Base-by-base conservation (phyloP, 345 rosid genomes). In the Streptanthus diversifolius region DNA sequence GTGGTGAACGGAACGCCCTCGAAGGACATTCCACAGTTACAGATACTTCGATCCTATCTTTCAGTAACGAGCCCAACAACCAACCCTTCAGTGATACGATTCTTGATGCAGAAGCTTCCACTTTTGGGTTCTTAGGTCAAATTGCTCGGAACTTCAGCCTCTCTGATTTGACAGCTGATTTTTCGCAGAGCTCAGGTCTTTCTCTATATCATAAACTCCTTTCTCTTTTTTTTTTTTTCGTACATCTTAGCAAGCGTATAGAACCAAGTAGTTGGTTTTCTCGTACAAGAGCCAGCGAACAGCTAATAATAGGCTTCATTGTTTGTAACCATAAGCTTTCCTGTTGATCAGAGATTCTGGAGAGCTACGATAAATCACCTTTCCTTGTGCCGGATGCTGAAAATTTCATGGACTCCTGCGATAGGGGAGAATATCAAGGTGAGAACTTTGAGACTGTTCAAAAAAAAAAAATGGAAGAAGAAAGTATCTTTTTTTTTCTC, bases 81-180 rank as follows among this genome's bases (percentile, higher is more conserved):
- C 99, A 90, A 73, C 80, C 93, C 45, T 71, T 88, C 69, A 70
- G 80, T 70, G 98, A 92, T 53, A 40, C 88, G 48, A 82, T 88
- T 68, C 74, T 88, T 77, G 98, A 95, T 75, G 81, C 87, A 17
- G 97, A 90, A 73, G 67, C 81, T 69, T 78, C 96, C 68, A 77
- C 89, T 27, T 87, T 83, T 80, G 99, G 98, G 71, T 82, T 83
- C 76, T 72, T 95, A 80, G 85, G 86, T 75, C 90, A 83, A 67
- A 87, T 95, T 60, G 90, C 98, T 78, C 82, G 89, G 66, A 86
- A 67, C 81, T 90, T 95, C 83, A 95, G 98, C 81, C 90, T 95
- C 14, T 88, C 98, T 44, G 99, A 95, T 85, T 73, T 95, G 75
- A 82, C 98, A 1, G 96, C 96, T 17, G 93, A 90, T 69, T 95